Conservation (phyloP, 192 early-diverging fungal genomes). For the Coemansia sp. region DNA sequence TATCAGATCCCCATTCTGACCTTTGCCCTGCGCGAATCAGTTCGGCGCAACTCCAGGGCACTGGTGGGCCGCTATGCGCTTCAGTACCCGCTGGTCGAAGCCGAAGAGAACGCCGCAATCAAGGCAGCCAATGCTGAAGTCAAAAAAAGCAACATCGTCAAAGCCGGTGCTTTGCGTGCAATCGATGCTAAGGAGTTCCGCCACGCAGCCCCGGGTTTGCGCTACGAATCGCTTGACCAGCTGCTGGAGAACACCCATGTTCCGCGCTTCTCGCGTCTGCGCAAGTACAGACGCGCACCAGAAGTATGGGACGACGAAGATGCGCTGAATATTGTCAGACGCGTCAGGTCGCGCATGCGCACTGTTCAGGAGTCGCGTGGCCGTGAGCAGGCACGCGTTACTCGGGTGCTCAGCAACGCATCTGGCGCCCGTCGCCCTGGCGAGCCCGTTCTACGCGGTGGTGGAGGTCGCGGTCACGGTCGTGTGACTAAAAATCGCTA, state of each 20-base stretch:
- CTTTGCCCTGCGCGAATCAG: conserved; percentile 21
- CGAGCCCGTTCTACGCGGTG: conserved; percentile 27
- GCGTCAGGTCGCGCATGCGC: conserved; percentile 14
- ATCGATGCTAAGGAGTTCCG: conserved; percentile 30
- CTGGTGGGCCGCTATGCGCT: conserved; percentile 41
- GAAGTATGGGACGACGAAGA: conserved; percentile 51
- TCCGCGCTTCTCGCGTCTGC: conserved; percentile 36
- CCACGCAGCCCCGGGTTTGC: conserved; percentile 23
- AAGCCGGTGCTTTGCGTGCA: conserved; percentile 24
- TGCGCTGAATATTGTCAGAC: conserved; percentile 35
- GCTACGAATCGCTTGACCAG: conserved; percentile 24
- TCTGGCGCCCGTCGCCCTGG: neutral
- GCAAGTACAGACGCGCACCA: conserved; percentile 40
- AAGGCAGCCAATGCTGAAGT: conserved; percentile 2
- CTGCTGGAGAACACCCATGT: conserved; percentile 33
- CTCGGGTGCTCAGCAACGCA: neutral
- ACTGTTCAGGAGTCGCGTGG: conserved; percentile 1
- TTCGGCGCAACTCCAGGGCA: conserved; percentile 8
- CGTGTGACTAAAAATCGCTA: neutral
- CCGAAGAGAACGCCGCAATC: conserved; percentile 18
- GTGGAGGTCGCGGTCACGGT: neutral
- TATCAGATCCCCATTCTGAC: conserved; percentile 17
- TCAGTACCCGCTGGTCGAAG: conserved; percentile 40
- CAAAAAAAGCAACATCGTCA: conserved; percentile 15
- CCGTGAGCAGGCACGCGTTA: neutral